Base-by-base conservation (phyloP, 345 rosid genomes). In the Anacardium occidentale region DNA sequence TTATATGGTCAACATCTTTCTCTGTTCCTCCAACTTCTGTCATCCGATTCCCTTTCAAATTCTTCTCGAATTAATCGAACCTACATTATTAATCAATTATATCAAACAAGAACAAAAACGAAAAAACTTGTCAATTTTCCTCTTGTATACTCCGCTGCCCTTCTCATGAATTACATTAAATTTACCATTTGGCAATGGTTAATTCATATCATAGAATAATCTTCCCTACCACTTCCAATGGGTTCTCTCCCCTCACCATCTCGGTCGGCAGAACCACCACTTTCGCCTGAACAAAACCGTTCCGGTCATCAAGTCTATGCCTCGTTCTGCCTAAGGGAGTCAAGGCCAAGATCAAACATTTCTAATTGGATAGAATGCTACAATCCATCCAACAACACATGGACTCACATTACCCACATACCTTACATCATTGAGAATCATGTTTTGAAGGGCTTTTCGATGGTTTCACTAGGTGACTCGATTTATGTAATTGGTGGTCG, bases 401-500 rank as follows among this genome's bases (percentile, higher is more conserved):
- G 88, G 91, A 75, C 66, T 44, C 75, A 83, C 21, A 82, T 83
- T 2, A 63, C 82, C 68, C 4, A 58, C 3, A 78, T 85, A 44
- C 85, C 91, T 0, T 62, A 56, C 56, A 45, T 80, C 3, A 40
- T 7, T 0, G 77, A 79, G 1, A 77, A 84, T 69, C 85, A 77
- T 18, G 81, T 84, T 44, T 47, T 89, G 20, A 89, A 85, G 24
- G 85, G 77, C 7, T 87, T 87, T 47, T 75, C 85, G 0, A 81
- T 87, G 83, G 80, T 81, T n/a, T 69, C 87, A 1, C 47, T 84
- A 0, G 66, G 80, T 3, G 84, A 74, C 10, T 76, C 71, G 7
- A 42, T 89, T 32, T 84, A 85, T 64, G 58, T 87, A 5, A 74
- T 87, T 22, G 91, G 93, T 0, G 88, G 91, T 10, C 64, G 77